Percentiles rank a stretch among this genome's conserved stretches.
These are phyloP conservation scores for Kodamaea kaohsiungensis DNA, from an alignment of 805 yeast genomes.

Conservation along the genomic window DNA sequence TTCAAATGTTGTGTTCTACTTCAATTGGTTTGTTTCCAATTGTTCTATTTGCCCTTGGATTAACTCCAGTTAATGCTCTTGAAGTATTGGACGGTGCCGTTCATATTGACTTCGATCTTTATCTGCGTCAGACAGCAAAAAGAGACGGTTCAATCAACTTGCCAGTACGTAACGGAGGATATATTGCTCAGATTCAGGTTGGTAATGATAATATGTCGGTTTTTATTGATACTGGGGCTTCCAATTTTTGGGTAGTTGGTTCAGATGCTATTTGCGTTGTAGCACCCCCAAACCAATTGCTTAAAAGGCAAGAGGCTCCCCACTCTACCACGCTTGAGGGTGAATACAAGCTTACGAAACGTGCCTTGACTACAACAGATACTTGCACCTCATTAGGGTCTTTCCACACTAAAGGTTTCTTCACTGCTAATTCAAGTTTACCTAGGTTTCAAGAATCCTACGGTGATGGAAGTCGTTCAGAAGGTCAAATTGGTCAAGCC, in stretches of 20 bases:
- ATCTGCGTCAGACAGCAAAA: not conserved
- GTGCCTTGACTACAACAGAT: not conserved
- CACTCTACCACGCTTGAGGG: not conserved
- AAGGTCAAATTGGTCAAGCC: not conserved
- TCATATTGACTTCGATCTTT: not conserved
- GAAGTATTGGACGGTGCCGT: not conserved
- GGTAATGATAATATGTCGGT: too few species aligned
- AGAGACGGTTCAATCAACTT: not conserved
- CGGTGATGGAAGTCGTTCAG: not conserved
- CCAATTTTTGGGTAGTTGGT: too few species aligned
- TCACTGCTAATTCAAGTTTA: not conserved
- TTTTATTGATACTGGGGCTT: too few species aligned
- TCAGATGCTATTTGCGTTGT: too few species aligned
- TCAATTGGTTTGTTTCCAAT: not conserved
- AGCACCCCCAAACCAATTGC: too few species aligned
- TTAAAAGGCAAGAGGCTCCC: too few species aligned
- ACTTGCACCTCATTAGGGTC: not conserved
- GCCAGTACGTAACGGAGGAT: not conserved
- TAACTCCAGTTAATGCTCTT: not conserved
- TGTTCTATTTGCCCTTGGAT: not conserved
- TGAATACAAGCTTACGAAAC: not conserved
- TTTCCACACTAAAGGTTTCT: not conserved
- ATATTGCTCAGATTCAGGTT: not conserved
- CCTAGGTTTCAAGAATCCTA: not conserved
- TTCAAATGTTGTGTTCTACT: too few species aligned